Evolutionary conservation across 202 grass and related monocot genomes (phyloP), one percentile per base, ranked within the genome.

Genomic region (Eragrostis tef): DNA sequence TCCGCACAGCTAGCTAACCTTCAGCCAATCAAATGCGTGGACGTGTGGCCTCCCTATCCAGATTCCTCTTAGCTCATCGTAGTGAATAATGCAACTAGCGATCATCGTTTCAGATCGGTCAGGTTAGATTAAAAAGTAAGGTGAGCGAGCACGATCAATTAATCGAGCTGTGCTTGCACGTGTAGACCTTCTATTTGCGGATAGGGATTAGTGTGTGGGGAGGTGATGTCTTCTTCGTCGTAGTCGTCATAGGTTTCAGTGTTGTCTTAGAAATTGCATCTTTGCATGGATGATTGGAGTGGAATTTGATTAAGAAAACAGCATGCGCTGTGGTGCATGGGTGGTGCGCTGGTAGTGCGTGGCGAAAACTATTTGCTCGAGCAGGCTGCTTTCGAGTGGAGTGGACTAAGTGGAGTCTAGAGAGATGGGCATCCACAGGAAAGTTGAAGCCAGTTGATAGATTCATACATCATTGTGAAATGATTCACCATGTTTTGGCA

Each of bases 281-380:
- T 6, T 17, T 11, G 17, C 43, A 1, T 3, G 75, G 26, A 46
- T 45, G 62, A 74, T 42, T 71, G 46, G 49, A 12, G 13, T 17
- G 16, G 53, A 24, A 48, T 65, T 12, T 4, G 41, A 57, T 17
- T 39, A 19, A 50, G 64, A 62, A 62, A 74, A 24, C 5, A 64
- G 27, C 15, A 48, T 0, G 67, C 31, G 3, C 36, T 57, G 50
- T 60, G 53, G 53, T 21, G 29, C 20, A 11, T 21, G 19, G n/a
- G 46, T 17, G 53, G 73, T 78, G 74, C 74, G 43, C 53, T 44
- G 83, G 48, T 64, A 72, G 74, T 64, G 83, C 45, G 19, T 43
- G 16, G 34, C 20, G 14, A 29, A 82, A 49, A 53, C 29, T 67
- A 9, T 13, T 54, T 54, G 13, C 21, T 44, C 21, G 2, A 15